A percentile compares a stretch with the other conserved stretches of the same genome.
phyloP scores from a whole-genome alignment of 208 protist species.

The Trypanosoma cruzi region DNA sequence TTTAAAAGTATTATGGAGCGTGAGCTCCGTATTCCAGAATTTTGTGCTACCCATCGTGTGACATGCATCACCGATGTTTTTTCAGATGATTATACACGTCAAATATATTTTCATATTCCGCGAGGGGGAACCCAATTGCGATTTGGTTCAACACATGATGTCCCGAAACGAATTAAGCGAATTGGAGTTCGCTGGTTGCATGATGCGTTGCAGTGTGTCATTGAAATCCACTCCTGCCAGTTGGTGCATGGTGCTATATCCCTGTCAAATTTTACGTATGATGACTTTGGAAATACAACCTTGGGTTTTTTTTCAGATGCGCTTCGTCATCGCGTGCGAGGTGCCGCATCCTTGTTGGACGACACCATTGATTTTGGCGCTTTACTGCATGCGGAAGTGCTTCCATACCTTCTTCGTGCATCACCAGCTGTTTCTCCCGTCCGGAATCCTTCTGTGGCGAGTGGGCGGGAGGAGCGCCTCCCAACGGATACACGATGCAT shows the following conservation, averaged over 20 bases:
- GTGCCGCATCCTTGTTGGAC: conserved; percentile 23
- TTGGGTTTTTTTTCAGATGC: conserved; percentile 55
- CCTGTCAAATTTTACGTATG: conserved; percentile 74
- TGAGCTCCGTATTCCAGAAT: conserved; percentile 41
- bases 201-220: conserved; percentile 63
- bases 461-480: background rate
- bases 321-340: conserved; percentile 6
- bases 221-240: conserved; percentile 61
- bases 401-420: conserved; percentile 36
- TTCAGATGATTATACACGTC: conserved; percentile 42
- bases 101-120: conserved; percentile 69
- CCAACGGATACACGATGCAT: conserved; percentile 2
- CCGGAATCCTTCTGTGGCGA: background rate
- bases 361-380: conserved; percentile 32
- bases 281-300: conserved; percentile 75
- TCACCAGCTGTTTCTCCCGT: background rate
- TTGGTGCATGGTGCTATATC: conserved; percentile 53
- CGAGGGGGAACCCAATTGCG: conserved; percentile 66
- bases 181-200: conserved; percentile 64
- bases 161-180: conserved; percentile 49
- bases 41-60: conserved; percentile 43
- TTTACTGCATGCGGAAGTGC: conserved; percentile 36
- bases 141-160: conserved; percentile 61
- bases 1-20: conserved; percentile 41
- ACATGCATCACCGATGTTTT: conserved; percentile 59